Conservation (phyloP, 2,329 filamentous ascomycete genomes). For the Colletotrichum sp. region DNA sequence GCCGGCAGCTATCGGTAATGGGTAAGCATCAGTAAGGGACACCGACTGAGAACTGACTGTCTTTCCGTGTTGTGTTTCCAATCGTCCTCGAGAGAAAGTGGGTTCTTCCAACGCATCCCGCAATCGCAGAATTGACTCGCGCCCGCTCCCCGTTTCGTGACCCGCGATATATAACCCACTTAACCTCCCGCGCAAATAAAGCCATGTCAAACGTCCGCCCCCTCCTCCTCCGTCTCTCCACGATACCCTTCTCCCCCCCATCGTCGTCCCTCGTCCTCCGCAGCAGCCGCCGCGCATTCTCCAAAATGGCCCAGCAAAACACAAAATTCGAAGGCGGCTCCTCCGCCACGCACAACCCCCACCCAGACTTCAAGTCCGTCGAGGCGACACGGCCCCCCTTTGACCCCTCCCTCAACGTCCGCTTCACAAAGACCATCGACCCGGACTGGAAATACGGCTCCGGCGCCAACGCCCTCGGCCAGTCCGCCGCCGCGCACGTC, state of each 20-base stretch:
- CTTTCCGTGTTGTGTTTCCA: not conserved
- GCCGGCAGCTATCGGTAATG: not conserved
- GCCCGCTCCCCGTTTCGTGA: not conserved
- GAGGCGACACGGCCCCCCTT: conserved; percentile 70
- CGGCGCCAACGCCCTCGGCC: conserved; percentile 60
- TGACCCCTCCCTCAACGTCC: conserved; percentile 51
- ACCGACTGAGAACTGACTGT: not conserved
- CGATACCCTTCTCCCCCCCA: not conserved
- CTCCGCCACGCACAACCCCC: conserved; percentile 63
- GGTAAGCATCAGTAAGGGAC: conserved; percentile 6
- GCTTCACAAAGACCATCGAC: conserved; percentile 66
- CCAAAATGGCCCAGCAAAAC: not conserved
- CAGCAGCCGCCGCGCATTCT: not conserved
- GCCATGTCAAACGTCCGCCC: not conserved
- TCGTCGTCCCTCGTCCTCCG: not conserved
- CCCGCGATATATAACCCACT: not conserved
- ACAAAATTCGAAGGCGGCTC: conserved; percentile 6
- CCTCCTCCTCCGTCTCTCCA: not conserved
- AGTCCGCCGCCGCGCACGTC: conserved; percentile 66
- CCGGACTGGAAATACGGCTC: conserved; percentile 70
- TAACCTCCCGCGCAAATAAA: not conserved
- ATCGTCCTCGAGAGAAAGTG: not conserved
- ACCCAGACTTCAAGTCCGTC: conserved; percentile 77
- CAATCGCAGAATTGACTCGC: conserved; percentile 2
- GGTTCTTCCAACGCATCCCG: not conserved